Conservation (phyloP, 108 stramenopile genomes). For the Nitzschia putrida region DNA sequence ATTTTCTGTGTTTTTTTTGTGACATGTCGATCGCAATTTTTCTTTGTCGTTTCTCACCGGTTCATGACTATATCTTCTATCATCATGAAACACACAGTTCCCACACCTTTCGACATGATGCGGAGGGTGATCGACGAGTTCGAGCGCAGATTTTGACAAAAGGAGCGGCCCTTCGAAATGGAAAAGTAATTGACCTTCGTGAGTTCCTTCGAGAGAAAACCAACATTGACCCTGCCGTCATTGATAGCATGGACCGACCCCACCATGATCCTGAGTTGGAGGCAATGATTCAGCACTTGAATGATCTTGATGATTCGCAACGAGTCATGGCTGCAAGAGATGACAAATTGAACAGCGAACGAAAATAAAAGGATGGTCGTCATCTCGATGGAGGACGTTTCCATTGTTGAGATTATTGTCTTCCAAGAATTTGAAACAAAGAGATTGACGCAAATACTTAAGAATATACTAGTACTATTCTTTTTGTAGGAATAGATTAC, state of each 20-base stretch:
- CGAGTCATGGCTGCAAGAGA: conserved; percentile 1
- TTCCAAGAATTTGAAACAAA: too few relatives aligned
- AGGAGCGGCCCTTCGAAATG: conserved; percentile 5
- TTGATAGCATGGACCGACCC: conserved; percentile 3
- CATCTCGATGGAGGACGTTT: too few relatives aligned
- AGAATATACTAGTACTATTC: too few relatives aligned
- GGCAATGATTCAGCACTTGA: conserved; percentile 5
- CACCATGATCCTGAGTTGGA: conserved; percentile 6
- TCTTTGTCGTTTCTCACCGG: background rate
- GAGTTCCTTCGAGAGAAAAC: conserved; percentile 22
- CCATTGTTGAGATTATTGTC: too few relatives aligned
- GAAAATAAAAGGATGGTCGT: background rate
- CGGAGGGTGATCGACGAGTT: conserved; percentile 16
- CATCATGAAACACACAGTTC: background rate
- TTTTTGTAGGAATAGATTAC: too few relatives aligned
- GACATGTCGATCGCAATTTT: background rate
- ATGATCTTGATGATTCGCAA: conserved; percentile 10
- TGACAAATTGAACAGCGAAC: background rate
- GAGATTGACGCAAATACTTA: too few relatives aligned
- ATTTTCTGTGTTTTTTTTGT: background rate
- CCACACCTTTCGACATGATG: conserved; percentile 14
- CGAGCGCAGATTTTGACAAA: conserved; percentile 30
- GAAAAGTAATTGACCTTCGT: conserved; percentile 24
- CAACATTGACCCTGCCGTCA: background rate
- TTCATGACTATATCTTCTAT: background rate